phyloP scores from a whole-genome alignment of 1,139 yeast species.

The Hemisphaericaspora xylanilytica region DNA sequence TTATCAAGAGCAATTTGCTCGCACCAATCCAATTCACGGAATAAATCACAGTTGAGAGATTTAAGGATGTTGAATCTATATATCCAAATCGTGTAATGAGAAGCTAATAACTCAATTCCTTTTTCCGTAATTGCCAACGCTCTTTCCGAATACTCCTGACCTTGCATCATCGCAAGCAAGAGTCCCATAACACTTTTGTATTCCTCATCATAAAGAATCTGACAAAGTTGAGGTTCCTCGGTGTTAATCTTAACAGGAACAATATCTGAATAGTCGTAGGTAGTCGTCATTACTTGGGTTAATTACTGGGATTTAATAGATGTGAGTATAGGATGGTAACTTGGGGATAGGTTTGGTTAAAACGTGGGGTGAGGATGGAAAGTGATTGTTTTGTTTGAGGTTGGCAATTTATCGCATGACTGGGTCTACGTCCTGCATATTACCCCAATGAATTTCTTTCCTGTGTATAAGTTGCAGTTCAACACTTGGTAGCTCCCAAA shows the following conservation, averaged over 20 bases:
- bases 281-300: conserved; percentile 1
- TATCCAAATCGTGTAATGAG: conserved; percentile 90
- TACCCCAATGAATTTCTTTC: too few relatives aligned
- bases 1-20: conserved; percentile 71
- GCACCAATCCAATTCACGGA: conserved; percentile 70
- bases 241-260: conserved; percentile 42
- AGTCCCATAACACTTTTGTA: conserved; percentile 62
- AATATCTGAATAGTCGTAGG: conserved; percentile 36
- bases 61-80: conserved; percentile 63
- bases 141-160: conserved; percentile 64
- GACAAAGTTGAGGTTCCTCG: conserved; percentile 59
- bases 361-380: too few relatives aligned
- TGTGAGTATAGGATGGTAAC: too few relatives aligned
- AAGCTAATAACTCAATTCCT: conserved; percentile 71
- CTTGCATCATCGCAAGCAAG: conserved; percentile 58
- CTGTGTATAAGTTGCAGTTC: too few relatives aligned
- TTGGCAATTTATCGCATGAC: too few relatives aligned
- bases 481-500: too few relatives aligned
- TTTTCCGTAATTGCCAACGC: conserved; percentile 64
- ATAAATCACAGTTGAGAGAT: conserved; percentile 34
- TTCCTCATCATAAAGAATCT: conserved; percentile 73
- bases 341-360: too few relatives aligned
- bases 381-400: too few relatives aligned
- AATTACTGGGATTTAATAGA: too few relatives aligned
- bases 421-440: too few relatives aligned